These are phyloP conservation scores for Beta lomatogona DNA, from an alignment of 179 eudicot species.

Conservation along the genomic window DNA sequence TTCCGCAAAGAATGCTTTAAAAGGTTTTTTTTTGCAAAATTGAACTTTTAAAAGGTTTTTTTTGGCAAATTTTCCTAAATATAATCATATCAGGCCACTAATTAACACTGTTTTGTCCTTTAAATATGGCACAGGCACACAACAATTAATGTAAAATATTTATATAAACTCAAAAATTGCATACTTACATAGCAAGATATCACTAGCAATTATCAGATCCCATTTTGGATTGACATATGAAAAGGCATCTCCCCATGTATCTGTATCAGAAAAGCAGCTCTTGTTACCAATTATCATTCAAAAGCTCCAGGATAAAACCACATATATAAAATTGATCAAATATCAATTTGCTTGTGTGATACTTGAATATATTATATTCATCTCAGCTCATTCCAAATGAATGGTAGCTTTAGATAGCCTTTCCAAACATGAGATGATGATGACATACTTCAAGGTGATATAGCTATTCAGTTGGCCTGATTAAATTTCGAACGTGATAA, in stretches of 20 bases:
- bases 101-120: not conserved
- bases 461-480: not conserved
- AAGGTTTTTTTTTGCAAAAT: no score
- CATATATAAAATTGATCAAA: not conserved
- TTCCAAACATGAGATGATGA: no score
- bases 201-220: conserved; percentile 94
- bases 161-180: not conserved
- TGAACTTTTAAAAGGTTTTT: no score
- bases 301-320: not conserved
- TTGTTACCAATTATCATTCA: conserved; percentile 4
- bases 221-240: conserved; percentile 60
- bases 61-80: no score
- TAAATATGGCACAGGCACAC: not conserved
- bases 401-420: not conserved
- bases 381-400: not conserved
- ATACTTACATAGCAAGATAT: conserved; percentile 87
- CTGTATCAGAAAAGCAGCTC: conserved; percentile 41
- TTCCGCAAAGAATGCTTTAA: no score
- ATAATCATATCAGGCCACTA: not conserved
- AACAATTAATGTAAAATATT: not conserved
- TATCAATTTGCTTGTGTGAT: not conserved
- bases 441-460: not conserved
- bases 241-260: conserved; percentile 92
- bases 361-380: not conserved
- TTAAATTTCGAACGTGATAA: not conserved